Conservation (phyloP, 2,329 filamentous ascomycete species). For the Ploettnerulaceae sp. region DNA sequence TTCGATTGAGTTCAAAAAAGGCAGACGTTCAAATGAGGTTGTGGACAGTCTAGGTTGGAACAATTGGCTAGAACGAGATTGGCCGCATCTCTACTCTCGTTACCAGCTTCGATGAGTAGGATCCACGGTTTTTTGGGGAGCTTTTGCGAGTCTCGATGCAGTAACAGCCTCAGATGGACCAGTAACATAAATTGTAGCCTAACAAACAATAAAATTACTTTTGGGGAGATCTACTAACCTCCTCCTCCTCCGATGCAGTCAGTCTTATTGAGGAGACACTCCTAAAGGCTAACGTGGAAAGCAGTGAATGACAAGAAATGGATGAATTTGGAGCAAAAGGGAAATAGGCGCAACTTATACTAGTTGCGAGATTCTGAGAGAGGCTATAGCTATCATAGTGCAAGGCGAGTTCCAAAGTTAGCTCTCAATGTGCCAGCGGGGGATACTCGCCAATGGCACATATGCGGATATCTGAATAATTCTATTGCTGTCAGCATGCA, state of each 20-base stretch:
- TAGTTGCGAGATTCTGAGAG: no score
- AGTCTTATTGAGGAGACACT: no score
- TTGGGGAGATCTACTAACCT: no score
- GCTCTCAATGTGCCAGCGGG: not conserved
- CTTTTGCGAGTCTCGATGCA: conserved; percentile 47
- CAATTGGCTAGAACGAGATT: conserved; percentile 51
- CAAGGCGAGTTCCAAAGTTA: no score
- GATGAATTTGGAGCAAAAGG: no score
- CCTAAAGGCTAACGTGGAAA: no score
- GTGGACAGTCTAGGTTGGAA: conserved; percentile 44
- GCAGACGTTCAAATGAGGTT: conserved; percentile 32
- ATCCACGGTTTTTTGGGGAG: conserved; percentile 45
- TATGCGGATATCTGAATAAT: not conserved
- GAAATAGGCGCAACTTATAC: no score
- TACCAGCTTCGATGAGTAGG: conserved; percentile 57
- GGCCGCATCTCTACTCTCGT: conserved; percentile 41
- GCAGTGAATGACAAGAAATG: no score
- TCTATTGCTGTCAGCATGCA: not conserved
- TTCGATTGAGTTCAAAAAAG: not conserved
- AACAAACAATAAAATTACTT: not conserved
- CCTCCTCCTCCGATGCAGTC: no score
- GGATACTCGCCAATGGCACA: not conserved
- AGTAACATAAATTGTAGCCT: conserved; percentile 34
- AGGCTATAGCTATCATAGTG: no score
- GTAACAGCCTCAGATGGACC: conserved; percentile 57